A percentile compares a stretch with the other conserved stretches of the same genome.
Conservation (phyloP, 352 stramenopile genomes). For the Pythium phragmitis region DNA sequence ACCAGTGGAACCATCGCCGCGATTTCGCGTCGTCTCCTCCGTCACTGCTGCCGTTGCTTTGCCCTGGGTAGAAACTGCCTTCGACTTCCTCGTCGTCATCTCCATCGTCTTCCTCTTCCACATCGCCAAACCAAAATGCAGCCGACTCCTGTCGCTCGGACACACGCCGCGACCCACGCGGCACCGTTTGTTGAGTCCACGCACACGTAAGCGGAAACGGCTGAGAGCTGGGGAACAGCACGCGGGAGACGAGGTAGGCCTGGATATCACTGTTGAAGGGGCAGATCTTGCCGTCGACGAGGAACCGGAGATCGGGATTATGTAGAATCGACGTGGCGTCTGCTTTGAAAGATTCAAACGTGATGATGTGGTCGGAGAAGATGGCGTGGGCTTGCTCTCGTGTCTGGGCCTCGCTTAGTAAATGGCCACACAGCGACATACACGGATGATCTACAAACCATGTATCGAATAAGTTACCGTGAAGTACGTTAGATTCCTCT, state of each 20-base stretch:
- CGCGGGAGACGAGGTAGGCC: constrained; percentile 56
- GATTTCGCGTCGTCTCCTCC: not conserved
- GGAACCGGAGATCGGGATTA: constrained; percentile 57
- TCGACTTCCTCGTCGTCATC: constrained; percentile 12
- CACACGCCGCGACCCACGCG: not conserved
- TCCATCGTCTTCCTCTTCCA: constrained; percentile 27
- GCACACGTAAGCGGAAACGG: constrained; percentile 32
- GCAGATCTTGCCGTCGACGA: constrained; percentile 60
- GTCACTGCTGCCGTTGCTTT: not conserved
- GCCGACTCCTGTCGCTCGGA: constrained; percentile 20
- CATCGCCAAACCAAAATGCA: constrained; percentile 28
- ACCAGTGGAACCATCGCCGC: constrained; percentile 35
- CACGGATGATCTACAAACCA: constrained; percentile 40
- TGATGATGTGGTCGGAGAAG: constrained; percentile 68
- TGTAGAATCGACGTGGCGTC: constrained; percentile 42
- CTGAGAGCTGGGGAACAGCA: constrained; percentile 66
- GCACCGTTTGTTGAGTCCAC: constrained; percentile 8
- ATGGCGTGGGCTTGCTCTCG: constrained; percentile 49
- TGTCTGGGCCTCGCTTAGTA: constrained; percentile 42
- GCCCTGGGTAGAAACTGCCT: not conserved
- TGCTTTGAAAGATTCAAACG: constrained; percentile 58
- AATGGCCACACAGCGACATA: constrained; percentile 75
- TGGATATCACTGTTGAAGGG: constrained; percentile 60
- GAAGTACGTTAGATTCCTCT: not conserved
- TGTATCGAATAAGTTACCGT: not conserved